Base-by-base conservation (phyloP, 2,329 filamentous ascomycete genomes). In the Paramyrothecium roridum region DNA sequence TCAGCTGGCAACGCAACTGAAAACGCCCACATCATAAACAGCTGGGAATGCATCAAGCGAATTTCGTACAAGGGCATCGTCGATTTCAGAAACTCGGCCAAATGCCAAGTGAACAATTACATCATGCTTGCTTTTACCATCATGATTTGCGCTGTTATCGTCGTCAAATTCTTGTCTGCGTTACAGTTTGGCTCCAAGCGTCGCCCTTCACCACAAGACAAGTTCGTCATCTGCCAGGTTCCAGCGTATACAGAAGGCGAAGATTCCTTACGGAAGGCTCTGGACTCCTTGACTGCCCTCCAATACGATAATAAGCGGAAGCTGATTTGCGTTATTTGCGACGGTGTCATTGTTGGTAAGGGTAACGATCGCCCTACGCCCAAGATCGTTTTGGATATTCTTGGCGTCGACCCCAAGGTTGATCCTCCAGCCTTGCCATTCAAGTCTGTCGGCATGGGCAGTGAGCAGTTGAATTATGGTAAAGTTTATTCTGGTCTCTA, bases 281-380 rank as follows among this genome's bases (percentile, higher is more conserved):
- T 99, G 2, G 95, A 99, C 70, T 98, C 95, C 1, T 81, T 98
- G 56, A 97, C 95, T 17, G 91, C 93, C 13, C 82, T 99, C 17
- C 89, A 96, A 63, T 99, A 99, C 65, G 95, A 99, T 75, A 97
- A 99, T 76, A 99, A 99, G 79, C 84, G 95, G 60, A 99, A 99
- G 76, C 84, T 99, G 23, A 93, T 99, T 61, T 95, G 88, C 65
- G 91, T 99, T 58, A 91, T 99, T 63, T 99, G 95, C 68, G 95
- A 99, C 66, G 95, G 95, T 75, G 91, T 97, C 80, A 96, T 98
- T 70, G 90, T 97, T 48, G 95, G 95, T 77, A 87, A 89, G 64
- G 95, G 95, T 63, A 99, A 99, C 69, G 95, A 99, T 73, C 86
- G 93, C 54, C 93, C 95, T 10, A 99, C 95, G 2, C 95, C 95